These are phyloP conservation scores for Umbellularia californica DNA, from an alignment of 164 flowering plant species.

Conservation along the genomic window DNA sequence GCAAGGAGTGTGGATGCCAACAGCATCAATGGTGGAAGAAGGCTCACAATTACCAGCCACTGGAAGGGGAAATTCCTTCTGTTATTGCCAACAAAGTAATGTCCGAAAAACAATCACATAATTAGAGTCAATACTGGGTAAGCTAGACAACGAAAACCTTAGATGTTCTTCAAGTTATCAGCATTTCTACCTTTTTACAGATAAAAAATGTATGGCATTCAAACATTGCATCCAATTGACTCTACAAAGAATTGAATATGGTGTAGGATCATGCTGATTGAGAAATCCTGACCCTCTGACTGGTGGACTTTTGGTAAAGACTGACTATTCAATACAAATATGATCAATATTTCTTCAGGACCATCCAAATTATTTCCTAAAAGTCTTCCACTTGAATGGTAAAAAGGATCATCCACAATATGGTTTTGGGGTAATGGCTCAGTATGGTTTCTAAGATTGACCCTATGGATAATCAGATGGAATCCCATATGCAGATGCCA, in stretches of 20 bases:
- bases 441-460: no score
- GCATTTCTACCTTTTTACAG: background rate
- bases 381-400: no score
- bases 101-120: background rate
- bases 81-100: constrained; percentile 10
- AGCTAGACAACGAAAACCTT: background rate
- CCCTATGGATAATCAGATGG: no score
- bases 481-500: no score
- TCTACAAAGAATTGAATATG: background rate
- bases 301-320: no score
- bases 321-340: no score
- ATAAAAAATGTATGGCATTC: background rate
- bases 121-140: background rate
- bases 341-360: no score
- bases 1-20: constrained; percentile 24
- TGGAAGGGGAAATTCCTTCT: constrained; percentile 12
- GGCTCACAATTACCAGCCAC: constrained; percentile 17
- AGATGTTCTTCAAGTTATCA: background rate
- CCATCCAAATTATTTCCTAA: no score
- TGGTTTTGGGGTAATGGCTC: no score
- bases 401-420: no score
- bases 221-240: background rate
- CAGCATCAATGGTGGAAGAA: constrained; percentile 10
- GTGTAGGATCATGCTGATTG: no score
- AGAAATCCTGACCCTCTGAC: no score